These are phyloP conservation scores for Rhizopus delemar DNA, from an alignment of 371 early-diverging fungal species.

Conservation along the genomic window DNA sequence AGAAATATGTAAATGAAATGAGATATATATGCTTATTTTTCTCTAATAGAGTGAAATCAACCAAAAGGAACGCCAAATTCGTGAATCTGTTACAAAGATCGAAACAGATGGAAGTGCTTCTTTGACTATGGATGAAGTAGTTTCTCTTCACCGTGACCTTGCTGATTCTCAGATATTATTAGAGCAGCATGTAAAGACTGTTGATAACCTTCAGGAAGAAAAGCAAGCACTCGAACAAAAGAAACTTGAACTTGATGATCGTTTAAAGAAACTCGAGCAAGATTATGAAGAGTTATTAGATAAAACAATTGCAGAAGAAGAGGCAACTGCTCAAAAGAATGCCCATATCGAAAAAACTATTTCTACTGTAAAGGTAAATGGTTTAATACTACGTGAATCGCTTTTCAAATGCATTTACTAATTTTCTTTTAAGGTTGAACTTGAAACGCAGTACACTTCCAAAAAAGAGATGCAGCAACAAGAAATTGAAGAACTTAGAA, in stretches of 20 bases:
- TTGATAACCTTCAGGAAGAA: slow-evolving; percentile 64
- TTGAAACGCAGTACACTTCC: slow-evolving; percentile 15
- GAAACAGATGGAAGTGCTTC: slow-evolving; percentile 42
- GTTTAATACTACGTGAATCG: neutral
- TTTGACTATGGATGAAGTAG: slow-evolving; percentile 72
- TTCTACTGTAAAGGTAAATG: slow-evolving; percentile 70
- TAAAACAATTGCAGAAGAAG: slow-evolving; percentile 91
- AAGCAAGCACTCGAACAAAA: slow-evolving; percentile 64
- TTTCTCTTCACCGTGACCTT: slow-evolving; percentile 75
- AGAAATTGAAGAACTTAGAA: slow-evolving; percentile 76
- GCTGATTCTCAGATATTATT: slow-evolving; percentile 71
- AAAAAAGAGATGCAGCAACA: slow-evolving; percentile 66
- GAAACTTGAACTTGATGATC: slow-evolving; percentile 75
- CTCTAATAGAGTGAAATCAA: slow-evolving; percentile 57
- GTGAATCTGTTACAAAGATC: slow-evolving; percentile 72
- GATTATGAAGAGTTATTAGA: slow-evolving; percentile 94
- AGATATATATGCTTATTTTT: neutral
- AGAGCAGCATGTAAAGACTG: slow-evolving; percentile 69
- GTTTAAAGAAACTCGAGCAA: slow-evolving; percentile 70
- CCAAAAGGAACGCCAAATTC: slow-evolving; percentile 79
- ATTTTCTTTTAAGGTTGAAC: slow-evolving; percentile 5
- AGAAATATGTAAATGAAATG: neutral
- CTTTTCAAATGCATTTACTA: neutral
- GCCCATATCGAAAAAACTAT: slow-evolving; percentile 74
- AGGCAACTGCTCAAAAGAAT: slow-evolving; percentile 61